These are phyloP conservation scores for Saccharomycopsis vini DNA, from an alignment of 805 yeast species.

Conservation along the genomic window DNA sequence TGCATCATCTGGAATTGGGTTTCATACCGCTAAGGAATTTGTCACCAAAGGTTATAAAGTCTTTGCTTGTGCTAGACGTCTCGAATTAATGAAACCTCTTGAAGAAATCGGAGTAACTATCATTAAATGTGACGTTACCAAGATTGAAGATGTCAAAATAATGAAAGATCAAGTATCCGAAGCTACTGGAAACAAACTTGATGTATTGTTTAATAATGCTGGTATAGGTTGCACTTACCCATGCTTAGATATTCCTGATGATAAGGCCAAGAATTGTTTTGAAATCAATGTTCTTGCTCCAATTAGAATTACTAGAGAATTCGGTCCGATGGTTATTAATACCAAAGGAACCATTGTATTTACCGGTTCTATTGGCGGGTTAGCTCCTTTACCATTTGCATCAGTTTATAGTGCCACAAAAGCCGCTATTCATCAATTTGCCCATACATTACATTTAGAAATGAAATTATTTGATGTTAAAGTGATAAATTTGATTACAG, in stretches of 20 bases:
- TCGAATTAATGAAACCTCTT: conserved; percentile 49
- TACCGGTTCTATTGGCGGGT: conserved; percentile 66
- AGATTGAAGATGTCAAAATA: conserved; percentile 35
- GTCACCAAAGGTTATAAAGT: conserved; percentile 46
- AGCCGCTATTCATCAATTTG: conserved; percentile 70
- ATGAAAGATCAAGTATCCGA: conserved; percentile 36
- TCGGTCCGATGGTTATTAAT: conserved; percentile 45
- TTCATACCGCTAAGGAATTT: conserved; percentile 38
- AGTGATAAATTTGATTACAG: conserved; percentile 63
- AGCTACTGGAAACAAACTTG: conserved; percentile 40
- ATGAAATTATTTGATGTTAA: conserved; percentile 63
- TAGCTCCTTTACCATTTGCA: conserved; percentile 62
- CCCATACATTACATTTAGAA: conserved; percentile 54
- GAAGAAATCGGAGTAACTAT: conserved; percentile 34
- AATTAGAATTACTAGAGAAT: conserved; percentile 51
- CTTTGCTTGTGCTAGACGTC: conserved; percentile 66
- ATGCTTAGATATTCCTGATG: conserved; percentile 56
- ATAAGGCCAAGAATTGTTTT: conserved; percentile 40
- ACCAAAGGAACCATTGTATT: conserved; percentile 63
- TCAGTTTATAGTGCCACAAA: conserved; percentile 59
- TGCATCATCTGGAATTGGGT: conserved; percentile 50
- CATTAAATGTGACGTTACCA: conserved; percentile 49
- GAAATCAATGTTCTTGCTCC: conserved; percentile 68
- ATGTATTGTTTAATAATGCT: conserved; percentile 65
- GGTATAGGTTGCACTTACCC: conserved; percentile 63